Percentiles rank a stretch among this genome's conserved stretches.
These are phyloP conservation scores for Ophiostoma pallidulum DNA, from an alignment of 2,329 filamentous ascomycete species.

Conservation along the genomic window DNA sequence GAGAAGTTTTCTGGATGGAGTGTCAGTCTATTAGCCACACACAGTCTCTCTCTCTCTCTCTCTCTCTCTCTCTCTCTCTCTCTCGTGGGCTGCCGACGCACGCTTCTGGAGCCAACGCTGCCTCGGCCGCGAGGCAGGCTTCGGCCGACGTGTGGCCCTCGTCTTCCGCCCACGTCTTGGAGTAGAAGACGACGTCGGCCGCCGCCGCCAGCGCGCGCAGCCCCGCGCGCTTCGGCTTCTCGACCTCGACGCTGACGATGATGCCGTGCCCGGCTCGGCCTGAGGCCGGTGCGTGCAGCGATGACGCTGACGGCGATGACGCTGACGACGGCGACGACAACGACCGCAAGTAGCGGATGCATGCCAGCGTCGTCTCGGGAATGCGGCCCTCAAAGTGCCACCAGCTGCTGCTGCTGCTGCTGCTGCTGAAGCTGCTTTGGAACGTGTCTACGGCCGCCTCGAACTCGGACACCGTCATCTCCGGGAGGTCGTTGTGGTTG, in stretches of 20 bases:
- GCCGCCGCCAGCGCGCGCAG: slow-evolving; percentile 49
- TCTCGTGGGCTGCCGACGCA: background rate
- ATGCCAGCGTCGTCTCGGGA: slow-evolving; percentile 49
- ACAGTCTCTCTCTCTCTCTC: too few relatives aligned
- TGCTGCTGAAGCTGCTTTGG: slow-evolving; percentile 17
- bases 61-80: too few relatives aligned
- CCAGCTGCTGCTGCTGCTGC: slow-evolving; percentile 35
- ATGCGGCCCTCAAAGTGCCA: slow-evolving; percentile 69
- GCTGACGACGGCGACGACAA: too few relatives aligned
- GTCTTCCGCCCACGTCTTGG: slow-evolving; percentile 56
- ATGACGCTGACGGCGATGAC: too few relatives aligned
- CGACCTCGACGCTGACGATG: slow-evolving; percentile 59
- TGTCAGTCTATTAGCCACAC: background rate
- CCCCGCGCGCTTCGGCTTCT: slow-evolving; percentile 56
- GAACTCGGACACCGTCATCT: slow-evolving; percentile 59
- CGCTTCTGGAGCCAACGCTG: background rate
- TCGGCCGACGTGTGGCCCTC: slow-evolving; percentile 21
- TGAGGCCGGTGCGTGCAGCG: too few relatives aligned
- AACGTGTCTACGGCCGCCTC: slow-evolving; percentile 30
- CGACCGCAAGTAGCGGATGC: slow-evolving; percentile 46
- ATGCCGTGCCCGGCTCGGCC: too few relatives aligned
- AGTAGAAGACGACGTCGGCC: slow-evolving; percentile 67
- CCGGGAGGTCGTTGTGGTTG: slow-evolving; percentile 57
- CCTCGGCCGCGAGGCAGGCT: slow-evolving; percentile 4
- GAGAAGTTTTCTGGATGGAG: slow-evolving; percentile 29